These are phyloP conservation scores for Albugo candida DNA, from an alignment of 352 stramenopile genomes.

Conservation along the genomic window DNA sequence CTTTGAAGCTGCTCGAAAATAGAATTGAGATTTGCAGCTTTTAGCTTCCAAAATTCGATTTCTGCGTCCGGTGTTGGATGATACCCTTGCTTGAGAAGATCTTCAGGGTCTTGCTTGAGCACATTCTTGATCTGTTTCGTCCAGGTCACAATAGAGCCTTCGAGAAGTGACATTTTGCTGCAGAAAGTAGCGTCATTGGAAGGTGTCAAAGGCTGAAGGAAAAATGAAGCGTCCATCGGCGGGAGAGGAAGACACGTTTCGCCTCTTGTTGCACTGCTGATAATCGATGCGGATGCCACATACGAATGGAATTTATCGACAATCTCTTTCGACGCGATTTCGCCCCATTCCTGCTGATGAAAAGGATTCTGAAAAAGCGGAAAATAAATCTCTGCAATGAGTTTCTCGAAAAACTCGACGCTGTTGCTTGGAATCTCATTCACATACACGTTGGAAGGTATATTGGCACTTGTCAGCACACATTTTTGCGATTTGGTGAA, in stretches of 20 bases:
- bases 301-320: constrained; percentile 96
- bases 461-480: constrained; percentile 58
- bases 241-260: constrained; percentile 92
- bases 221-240: constrained; percentile 40
- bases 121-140: constrained; percentile 99
- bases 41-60: constrained; percentile 97
- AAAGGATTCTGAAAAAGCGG: constrained; percentile 88
- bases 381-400: constrained; percentile 90
- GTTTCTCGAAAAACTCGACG: constrained; percentile 89
- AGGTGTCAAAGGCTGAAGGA: too few species aligned
- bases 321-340: constrained; percentile 92
- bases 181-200: constrained; percentile 46
- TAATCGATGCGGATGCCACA: constrained; percentile 90
- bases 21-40: constrained; percentile 88
- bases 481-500: constrained; percentile 83
- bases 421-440: constrained; percentile 76
- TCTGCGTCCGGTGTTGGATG: constrained; percentile 95
- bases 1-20: constrained; percentile 90
- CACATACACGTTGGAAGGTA: constrained; percentile 73
- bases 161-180: constrained; percentile 92
- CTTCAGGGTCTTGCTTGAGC: constrained; percentile 94
- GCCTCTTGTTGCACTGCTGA: constrained; percentile 92
- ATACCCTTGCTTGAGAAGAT: constrained; percentile 88
- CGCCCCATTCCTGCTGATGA: constrained; percentile 92
- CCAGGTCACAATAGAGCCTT: constrained; percentile 96